Evolutionary conservation across 495 filamentous ascomycete species (phyloP).

Genomic region (Podospora bellae-mahoneyi): DNA sequence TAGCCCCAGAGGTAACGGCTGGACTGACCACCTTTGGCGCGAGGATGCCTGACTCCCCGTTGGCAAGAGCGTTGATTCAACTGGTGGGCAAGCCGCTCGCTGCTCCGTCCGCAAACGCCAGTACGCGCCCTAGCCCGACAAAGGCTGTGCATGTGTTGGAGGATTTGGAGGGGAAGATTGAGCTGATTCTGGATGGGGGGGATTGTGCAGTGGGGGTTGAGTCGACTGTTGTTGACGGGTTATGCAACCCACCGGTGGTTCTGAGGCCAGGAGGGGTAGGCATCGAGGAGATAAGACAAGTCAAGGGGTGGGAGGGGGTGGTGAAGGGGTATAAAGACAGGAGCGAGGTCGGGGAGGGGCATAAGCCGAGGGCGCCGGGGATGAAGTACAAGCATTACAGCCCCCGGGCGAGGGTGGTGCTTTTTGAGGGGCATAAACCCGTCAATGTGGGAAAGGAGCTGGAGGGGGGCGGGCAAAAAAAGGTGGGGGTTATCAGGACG

Average conservation of each 20-base stretch:
- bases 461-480: slow-evolving; percentile 5
- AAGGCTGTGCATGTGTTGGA: slow-evolving; percentile 82
- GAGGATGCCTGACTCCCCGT: slow-evolving; percentile 77
- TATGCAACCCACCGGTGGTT: slow-evolving; percentile 74
- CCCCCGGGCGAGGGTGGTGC: slow-evolving; percentile 78
- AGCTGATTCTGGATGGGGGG: slow-evolving; percentile 86
- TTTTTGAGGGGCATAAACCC: slow-evolving; percentile 60
- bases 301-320: slow-evolving; percentile 76
- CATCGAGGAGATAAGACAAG: slow-evolving; percentile 70
- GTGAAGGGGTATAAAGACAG: slow-evolving; percentile 70
- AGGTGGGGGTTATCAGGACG: slow-evolving; percentile 46
- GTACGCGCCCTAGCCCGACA: slow-evolving; percentile 86
- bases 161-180: slow-evolving; percentile 81
- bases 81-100: slow-evolving; percentile 74
- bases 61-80: slow-evolving; percentile 84
- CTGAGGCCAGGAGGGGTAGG: slow-evolving; percentile 89
- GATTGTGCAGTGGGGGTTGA: slow-evolving; percentile 85
- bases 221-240: slow-evolving; percentile 92
- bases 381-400: slow-evolving; percentile 99
- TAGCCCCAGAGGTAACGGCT: slow-evolving; percentile 87
- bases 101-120: slow-evolving; percentile 93
- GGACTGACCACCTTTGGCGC: slow-evolving; percentile 79
- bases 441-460: slow-evolving; percentile 11
- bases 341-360: slow-evolving; percentile 47
- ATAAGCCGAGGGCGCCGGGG: slow-evolving; percentile 76